A percentile compares a stretch with the other conserved stretches of the same genome.
Conservation (phyloP, 805 yeast species). For the Diddensiella caesifluorescens region DNA sequence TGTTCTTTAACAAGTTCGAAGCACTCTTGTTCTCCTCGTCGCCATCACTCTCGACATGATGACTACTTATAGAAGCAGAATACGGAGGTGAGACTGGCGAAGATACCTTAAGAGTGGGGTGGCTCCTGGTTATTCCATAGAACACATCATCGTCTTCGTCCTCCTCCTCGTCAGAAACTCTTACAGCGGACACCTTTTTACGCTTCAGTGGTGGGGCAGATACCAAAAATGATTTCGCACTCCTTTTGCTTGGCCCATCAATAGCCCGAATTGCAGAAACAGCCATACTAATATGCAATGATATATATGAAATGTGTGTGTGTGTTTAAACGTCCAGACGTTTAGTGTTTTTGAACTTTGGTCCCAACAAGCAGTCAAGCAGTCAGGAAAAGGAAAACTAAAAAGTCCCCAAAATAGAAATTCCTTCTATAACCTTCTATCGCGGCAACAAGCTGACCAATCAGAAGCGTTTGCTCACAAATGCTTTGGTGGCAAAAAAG, state of each 20-base stretch:
- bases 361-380: constrained; percentile 4
- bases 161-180: constrained; percentile 5
- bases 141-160: constrained; percentile 9
- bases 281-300: too few relatives aligned
- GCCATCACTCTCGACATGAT: constrained; percentile 6
- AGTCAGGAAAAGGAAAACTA: neutral
- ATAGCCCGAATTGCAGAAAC: too few relatives aligned
- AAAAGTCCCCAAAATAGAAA: neutral
- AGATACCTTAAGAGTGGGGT: neutral
- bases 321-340: too few relatives aligned
- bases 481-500: constrained; percentile 1
- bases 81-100: constrained; percentile 2
- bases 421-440: constrained; percentile 4
- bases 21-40: neutral
- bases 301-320: too few relatives aligned
- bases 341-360: too few relatives aligned
- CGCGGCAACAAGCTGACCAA: constrained; percentile 1
- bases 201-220: constrained; percentile 6
- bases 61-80: constrained; percentile 2
- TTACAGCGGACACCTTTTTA: too few relatives aligned
- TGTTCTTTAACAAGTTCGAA: neutral
- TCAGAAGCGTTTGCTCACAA: neutral
- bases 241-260: too few relatives aligned
- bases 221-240: too few relatives aligned
- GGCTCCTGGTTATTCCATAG: constrained; percentile 4